A percentile compares a stretch with the other conserved stretches of the same genome.
Conservation (phyloP, 495 filamentous ascomycete species). For the Neurospora sp. region DNA sequence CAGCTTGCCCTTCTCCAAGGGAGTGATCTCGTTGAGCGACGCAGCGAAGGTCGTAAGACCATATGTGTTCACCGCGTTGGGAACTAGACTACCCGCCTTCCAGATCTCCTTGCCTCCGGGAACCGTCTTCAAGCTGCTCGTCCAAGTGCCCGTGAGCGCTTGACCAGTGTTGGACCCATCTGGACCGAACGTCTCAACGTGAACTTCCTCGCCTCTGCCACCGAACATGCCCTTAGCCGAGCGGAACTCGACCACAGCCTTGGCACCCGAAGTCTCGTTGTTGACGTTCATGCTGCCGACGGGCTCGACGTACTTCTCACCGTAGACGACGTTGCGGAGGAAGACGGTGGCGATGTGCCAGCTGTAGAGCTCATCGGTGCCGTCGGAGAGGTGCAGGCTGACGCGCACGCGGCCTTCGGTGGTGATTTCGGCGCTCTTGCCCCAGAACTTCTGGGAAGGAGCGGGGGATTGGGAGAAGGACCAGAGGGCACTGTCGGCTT, state of each 20-base stretch:
- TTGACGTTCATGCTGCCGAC: slow-evolving; percentile 74
- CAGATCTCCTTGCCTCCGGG: slow-evolving; percentile 62
- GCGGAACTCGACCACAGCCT: slow-evolving; percentile 77
- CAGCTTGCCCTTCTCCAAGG: slow-evolving; percentile 58
- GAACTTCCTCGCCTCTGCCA: slow-evolving; percentile 83
- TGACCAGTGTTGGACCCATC: slow-evolving; percentile 50
- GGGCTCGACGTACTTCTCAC: slow-evolving; percentile 96
- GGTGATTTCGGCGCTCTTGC: slow-evolving; percentile 84
- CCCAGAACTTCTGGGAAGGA: slow-evolving; percentile 96
- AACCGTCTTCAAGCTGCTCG: slow-evolving; percentile 51
- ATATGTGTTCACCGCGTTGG: slow-evolving; percentile 65
- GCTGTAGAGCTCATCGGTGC: slow-evolving; percentile 64
- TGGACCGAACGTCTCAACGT: slow-evolving; percentile 56
- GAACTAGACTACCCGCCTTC: slow-evolving; percentile 64
- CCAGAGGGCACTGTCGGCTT: slow-evolving; percentile 79
- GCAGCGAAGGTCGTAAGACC: slow-evolving; percentile 84
- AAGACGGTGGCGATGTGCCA: slow-evolving; percentile 82
- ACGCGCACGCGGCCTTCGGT: slow-evolving; percentile 81
- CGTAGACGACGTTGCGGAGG: slow-evolving; percentile 90
- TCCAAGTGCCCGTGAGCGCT: slow-evolving; percentile 76
- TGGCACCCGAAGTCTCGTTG: slow-evolving; percentile 72
- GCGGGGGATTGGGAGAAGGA: slow-evolving; percentile 74
- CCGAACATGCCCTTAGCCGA: slow-evolving; percentile 84
- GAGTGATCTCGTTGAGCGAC: slow-evolving; percentile 75
- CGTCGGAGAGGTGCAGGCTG: slow-evolving; percentile 48